A percentile compares a stretch with the other conserved stretches of the same genome.
Conservation (phyloP, 768 basidiomycete genomes). For the Cantharellus anzutake region DNA sequence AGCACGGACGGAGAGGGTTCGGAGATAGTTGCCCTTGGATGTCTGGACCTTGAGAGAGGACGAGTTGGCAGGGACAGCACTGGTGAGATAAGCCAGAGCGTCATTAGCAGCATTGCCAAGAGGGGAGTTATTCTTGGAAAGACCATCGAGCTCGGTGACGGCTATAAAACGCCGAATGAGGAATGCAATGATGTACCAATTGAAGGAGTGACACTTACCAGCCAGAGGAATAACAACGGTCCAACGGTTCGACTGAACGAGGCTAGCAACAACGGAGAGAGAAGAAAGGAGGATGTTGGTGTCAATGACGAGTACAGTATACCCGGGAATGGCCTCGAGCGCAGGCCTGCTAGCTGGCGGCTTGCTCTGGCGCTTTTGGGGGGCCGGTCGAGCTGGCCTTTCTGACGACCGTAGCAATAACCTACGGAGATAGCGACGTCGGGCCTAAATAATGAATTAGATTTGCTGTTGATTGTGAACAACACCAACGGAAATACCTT, state of each 20-base stretch:
- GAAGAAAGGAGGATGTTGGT: slow-evolving; percentile 89
- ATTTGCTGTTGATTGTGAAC: background rate
- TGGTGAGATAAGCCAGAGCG: slow-evolving; percentile 57
- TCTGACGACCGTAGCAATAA: slow-evolving; percentile 35
- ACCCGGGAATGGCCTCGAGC: slow-evolving; percentile 55
- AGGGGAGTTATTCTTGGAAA: slow-evolving; percentile 36
- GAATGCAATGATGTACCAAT: background rate
- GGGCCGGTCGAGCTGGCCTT: slow-evolving; percentile 8
- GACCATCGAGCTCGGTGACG: slow-evolving; percentile 93
- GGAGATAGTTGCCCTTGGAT: slow-evolving; percentile 82
- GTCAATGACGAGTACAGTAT: slow-evolving; percentile 80
- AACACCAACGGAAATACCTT: slow-evolving; percentile 32
- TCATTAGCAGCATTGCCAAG: slow-evolving; percentile 58
- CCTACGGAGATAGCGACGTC: slow-evolving; percentile 46
- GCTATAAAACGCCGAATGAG: slow-evolving; percentile 22
- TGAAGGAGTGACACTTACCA: slow-evolving; percentile 10
- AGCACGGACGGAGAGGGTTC: slow-evolving; percentile 58
- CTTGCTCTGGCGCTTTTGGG: slow-evolving; percentile 14
- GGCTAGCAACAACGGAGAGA: slow-evolving; percentile 43
- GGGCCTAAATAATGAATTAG: slow-evolving; percentile 28
- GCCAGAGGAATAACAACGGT: slow-evolving; percentile 83
- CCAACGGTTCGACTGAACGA: slow-evolving; percentile 70
- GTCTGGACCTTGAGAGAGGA: slow-evolving; percentile 85
- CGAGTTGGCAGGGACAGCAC: slow-evolving; percentile 54
- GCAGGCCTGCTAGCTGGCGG: slow-evolving; percentile 20